A percentile compares a stretch with the other conserved stretches of the same genome.
These are phyloP conservation scores for Penicillium chermesinum DNA, from an alignment of 495 filamentous ascomycete genomes.

Conservation along the genomic window DNA sequence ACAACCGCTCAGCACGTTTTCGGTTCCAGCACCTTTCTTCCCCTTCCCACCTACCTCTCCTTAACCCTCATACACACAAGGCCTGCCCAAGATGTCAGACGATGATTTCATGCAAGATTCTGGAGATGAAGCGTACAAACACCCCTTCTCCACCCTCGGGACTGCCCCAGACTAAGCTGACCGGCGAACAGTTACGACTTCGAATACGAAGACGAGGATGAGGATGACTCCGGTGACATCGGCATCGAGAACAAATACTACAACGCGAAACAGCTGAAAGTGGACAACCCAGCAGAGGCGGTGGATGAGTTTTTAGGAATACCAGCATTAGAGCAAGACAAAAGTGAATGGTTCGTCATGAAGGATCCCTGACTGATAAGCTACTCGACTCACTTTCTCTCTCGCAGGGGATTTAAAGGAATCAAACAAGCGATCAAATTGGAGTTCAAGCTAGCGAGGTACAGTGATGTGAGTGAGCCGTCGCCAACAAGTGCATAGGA, in stretches of 20 bases:
- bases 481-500: background rate
- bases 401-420: constrained; percentile 82
- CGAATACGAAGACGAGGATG: constrained; percentile 92
- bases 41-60: background rate
- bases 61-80: background rate
- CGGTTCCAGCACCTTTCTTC: constrained; percentile 7
- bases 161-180: constrained; percentile 12
- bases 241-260: constrained; percentile 99
- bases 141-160: constrained; percentile 6
- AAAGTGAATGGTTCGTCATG: constrained; percentile 76
- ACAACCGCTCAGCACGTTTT: too few species aligned
- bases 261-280: constrained; percentile 97
- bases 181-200: constrained; percentile 72
- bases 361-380: constrained; percentile 14
- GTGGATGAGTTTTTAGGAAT: constrained; percentile 88
- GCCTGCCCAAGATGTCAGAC: constrained; percentile 71
- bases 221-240: constrained; percentile 80
- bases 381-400: too few species aligned
- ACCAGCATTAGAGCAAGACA: constrained; percentile 76
- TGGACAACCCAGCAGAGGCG: constrained; percentile 76
- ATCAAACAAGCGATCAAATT: constrained; percentile 97
- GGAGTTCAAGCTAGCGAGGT: constrained; percentile 82
- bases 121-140: constrained; percentile 68
- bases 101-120: constrained; percentile 99
- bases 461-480: constrained; percentile 62